phyloP scores from a whole-genome alignment of 306 rosid species.

The Medicago arabica region DNA sequence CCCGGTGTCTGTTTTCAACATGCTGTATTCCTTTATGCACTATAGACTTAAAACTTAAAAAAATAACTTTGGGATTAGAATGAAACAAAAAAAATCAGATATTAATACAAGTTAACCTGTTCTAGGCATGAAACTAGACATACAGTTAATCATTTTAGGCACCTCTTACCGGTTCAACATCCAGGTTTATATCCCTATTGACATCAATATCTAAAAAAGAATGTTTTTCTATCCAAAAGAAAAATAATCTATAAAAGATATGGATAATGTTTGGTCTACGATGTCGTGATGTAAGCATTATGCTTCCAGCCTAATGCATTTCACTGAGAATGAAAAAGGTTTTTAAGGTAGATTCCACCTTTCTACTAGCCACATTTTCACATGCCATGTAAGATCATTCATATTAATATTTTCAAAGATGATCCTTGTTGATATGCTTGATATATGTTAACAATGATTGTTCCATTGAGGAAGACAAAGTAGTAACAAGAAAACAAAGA shows the following conservation, averaged over 20 bases:
- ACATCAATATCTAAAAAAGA: conserved; percentile 4
- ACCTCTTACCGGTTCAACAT: neutral
- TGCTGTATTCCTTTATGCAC: conserved; percentile 28
- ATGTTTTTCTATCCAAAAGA: neutral
- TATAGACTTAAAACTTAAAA: neutral
- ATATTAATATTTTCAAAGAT: conserved; percentile 9
- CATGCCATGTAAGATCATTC: conserved; percentile 8
- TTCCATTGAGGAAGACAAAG: too few species aligned
- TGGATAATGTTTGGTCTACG: conserved; percentile 9
- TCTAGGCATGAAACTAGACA: neutral
- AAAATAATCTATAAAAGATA: neutral
- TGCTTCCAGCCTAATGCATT: conserved; percentile 23
- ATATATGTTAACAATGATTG: neutral
- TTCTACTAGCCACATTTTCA: conserved; percentile 7
- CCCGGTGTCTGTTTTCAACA: conserved; percentile 1
- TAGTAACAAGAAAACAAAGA: too few species aligned
- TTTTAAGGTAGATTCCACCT: conserved; percentile 16
- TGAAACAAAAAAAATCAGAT: conserved; percentile 3
- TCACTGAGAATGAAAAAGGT: neutral
- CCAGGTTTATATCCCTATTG: conserved; percentile 5
- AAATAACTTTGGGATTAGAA: neutral
- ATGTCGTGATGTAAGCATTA: conserved; percentile 1
- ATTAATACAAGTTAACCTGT: conserved; percentile 21
- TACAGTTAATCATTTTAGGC: conserved; percentile 1
- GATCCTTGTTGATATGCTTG: conserved; percentile 9